A percentile compares a stretch with the other conserved stretches of the same genome.
Evolutionary conservation across 805 yeast genomes (phyloP).

Genomic region (Wickerhamomyces alni): DNA sequence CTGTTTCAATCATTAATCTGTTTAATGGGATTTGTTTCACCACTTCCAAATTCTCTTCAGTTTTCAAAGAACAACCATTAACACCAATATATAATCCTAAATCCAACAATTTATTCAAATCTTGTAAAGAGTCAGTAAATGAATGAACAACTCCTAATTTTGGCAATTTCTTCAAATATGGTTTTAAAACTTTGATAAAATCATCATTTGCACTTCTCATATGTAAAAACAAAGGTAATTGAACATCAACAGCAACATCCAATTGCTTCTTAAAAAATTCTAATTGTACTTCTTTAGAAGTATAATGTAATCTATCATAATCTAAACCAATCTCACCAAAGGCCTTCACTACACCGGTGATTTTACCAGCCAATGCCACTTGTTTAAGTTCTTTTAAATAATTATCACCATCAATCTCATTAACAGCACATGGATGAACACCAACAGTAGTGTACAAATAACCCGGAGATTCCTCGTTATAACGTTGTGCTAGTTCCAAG

Average conservation of each 20-base stretch:
- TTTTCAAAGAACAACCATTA: constrained; percentile 89
- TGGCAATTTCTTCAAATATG: constrained; percentile 34
- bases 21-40: constrained; percentile 64
- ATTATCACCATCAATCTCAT: constrained; percentile 37
- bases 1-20: constrained; percentile 80
- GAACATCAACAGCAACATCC: constrained; percentile 50
- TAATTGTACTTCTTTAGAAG: constrained; percentile 62
- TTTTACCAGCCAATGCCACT: constrained; percentile 42
- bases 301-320: constrained; percentile 80
- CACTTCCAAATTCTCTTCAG: constrained; percentile 65
- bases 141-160: constrained; percentile 85
- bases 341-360: constrained; percentile 57
- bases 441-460: constrained; percentile 71
- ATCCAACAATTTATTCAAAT: constrained; percentile 49
- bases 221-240: constrained; percentile 81
- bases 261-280: constrained; percentile 69
- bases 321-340: constrained; percentile 96
- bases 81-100: constrained; percentile 70
- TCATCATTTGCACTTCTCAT: constrained; percentile 85
- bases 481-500: constrained; percentile 42
- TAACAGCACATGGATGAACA: constrained; percentile 89
- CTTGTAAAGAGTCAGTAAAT: constrained; percentile 76
- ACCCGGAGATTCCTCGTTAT: constrained; percentile 20
- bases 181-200: constrained; percentile 57
- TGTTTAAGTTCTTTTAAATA: constrained; percentile 45